Conservation (phyloP, 176 grass and related monocot species). For the Bonia amplexicaulis region DNA sequence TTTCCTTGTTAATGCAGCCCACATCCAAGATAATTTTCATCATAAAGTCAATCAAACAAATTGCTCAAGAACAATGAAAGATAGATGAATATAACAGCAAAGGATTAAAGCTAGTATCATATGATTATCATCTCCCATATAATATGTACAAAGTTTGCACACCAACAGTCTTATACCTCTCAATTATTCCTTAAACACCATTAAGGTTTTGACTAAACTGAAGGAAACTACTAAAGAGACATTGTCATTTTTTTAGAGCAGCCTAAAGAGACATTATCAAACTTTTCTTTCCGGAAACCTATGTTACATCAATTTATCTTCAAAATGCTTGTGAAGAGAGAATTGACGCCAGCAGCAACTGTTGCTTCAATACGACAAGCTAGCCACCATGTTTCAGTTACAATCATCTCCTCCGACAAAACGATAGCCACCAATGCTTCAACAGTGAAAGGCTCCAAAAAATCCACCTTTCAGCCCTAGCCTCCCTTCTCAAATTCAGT, state of each 20-base stretch:
- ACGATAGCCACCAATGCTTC: background rate
- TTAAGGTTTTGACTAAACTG: slow-evolving; percentile 15
- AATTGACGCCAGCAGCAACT: slow-evolving; percentile 30
- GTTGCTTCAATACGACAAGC: slow-evolving; percentile 13
- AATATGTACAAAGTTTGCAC: slow-evolving; percentile 44
- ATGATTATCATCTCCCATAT: slow-evolving; percentile 24
- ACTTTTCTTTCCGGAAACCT: slow-evolving; percentile 32
- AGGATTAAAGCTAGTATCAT: background rate
- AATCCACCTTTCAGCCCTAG: slow-evolving; percentile 30
- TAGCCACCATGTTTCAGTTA: slow-evolving; percentile 22
- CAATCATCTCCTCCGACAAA: background rate
- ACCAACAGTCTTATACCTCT: slow-evolving; percentile 25
- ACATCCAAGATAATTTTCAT: background rate
- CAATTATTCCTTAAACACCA: slow-evolving; percentile 26
- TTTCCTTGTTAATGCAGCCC: background rate
- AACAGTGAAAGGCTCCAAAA: slow-evolving; percentile 32
- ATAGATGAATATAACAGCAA: background rate
- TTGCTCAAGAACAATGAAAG: background rate
- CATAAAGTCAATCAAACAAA: background rate
- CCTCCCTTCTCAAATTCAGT: background rate
- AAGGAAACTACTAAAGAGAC: slow-evolving; percentile 20
- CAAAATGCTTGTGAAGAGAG: slow-evolving; percentile 34
- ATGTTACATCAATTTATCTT: slow-evolving; percentile 47
- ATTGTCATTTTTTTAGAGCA: background rate
- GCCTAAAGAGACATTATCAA: slow-evolving; percentile 27